Evolutionary conservation across 208 protist genomes (phyloP).

Genomic region (Wallacemonas sp.): DNA sequence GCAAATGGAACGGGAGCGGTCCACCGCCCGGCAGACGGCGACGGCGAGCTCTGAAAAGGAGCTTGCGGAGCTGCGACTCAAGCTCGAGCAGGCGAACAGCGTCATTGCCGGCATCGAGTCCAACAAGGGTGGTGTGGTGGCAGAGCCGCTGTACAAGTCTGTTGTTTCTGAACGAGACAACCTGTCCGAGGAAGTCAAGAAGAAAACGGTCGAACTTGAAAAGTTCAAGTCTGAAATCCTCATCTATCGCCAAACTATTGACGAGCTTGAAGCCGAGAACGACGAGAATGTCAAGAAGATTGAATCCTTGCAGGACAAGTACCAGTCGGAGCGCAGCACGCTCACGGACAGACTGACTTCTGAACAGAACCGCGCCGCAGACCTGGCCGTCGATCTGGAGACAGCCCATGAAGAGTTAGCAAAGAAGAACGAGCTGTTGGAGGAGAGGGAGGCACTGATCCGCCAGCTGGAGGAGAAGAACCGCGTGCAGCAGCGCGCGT

Average conservation of each 20-base stretch:
- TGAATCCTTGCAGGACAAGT: constrained; percentile 63
- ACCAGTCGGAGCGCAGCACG: constrained; percentile 48
- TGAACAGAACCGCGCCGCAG: constrained; percentile 48
- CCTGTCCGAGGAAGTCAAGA: constrained; percentile 46
- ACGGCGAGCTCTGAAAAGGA: constrained; percentile 55
- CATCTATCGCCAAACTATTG: constrained; percentile 85
- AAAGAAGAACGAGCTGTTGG: constrained; percentile 29
- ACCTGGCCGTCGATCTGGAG: constrained; percentile 29
- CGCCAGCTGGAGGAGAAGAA: constrained; percentile 47
- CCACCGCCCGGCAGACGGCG: constrained; percentile 29
- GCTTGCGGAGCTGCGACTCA: constrained; percentile 34
- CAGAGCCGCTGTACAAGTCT: constrained; percentile 66
- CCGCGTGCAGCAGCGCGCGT: constrained; percentile 62
- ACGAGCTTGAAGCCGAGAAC: constrained; percentile 78
- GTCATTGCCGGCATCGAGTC: constrained; percentile 31
- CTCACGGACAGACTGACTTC: constrained; percentile 43
- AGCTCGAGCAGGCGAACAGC: constrained; percentile 46
- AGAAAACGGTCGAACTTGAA: constrained; percentile 56
- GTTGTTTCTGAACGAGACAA: constrained; percentile 52
- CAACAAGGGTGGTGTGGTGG: constrained; percentile 52
- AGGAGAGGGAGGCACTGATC: constrained; percentile 24
- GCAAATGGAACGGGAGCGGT: constrained; percentile 70
- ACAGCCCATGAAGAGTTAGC: constrained; percentile 18
- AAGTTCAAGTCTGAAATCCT: constrained; percentile 88
- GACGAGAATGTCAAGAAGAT: constrained; percentile 84